Evolutionary conservation across 176 grass and related monocot genomes (phyloP).

Genomic region (Eragrostis nindensis): DNA sequence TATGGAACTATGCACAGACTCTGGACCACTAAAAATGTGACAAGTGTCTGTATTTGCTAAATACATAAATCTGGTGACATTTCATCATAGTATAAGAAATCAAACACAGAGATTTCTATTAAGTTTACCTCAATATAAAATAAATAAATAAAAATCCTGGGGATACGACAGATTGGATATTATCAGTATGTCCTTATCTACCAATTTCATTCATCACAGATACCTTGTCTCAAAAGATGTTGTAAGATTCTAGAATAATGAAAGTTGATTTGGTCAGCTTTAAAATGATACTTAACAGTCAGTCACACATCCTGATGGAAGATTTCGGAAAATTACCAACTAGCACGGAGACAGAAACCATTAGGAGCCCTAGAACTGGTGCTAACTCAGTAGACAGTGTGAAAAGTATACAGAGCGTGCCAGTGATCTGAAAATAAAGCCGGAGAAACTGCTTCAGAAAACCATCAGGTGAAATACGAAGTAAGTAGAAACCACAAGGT

Average conservation of each 20-base stretch:
- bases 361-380: constrained; percentile 85
- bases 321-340: constrained; percentile 70
- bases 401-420: constrained; percentile 96
- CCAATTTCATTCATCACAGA: not conserved
- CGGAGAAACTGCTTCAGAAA: constrained; percentile 11
- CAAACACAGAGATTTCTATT: not conserved
- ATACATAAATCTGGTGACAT: not conserved
- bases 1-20: too few relatives aligned
- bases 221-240: not conserved
- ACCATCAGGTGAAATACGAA: constrained; percentile 14
- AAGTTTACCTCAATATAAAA: constrained; percentile 9
- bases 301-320: not conserved
- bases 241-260: constrained; percentile 3
- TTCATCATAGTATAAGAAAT: constrained; percentile 21
- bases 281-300: not conserved
- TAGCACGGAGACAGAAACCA: constrained; percentile 80
- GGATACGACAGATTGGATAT: not conserved
- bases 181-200: constrained; percentile 14
- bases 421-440: constrained; percentile 70
- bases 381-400: constrained; percentile 84
- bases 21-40: too few relatives aligned
- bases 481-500: constrained; percentile 1
- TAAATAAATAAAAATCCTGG: not conserved
- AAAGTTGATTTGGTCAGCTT: constrained; percentile 17
- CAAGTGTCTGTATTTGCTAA: not conserved